phyloP scores from a whole-genome alignment of 257 asterid species.

The Perilla frutescens region DNA sequence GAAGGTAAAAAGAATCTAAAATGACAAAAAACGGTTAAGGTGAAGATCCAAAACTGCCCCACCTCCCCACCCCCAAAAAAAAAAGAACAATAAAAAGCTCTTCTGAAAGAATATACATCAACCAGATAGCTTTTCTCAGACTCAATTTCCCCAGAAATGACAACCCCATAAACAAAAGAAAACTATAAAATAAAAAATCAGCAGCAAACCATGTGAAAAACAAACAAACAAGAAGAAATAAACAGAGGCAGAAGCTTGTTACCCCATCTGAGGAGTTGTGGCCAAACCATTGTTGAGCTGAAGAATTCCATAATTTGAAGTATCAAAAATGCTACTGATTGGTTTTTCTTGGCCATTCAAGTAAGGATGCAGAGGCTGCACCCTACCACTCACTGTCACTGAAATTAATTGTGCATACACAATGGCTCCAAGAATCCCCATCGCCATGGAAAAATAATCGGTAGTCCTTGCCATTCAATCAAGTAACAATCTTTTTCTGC shows the following conservation, averaged over 20 bases:
- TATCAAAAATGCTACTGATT: conserved; percentile 61
- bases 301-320: conserved; percentile 78
- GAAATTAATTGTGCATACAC: conserved; percentile 45
- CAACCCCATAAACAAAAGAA: conserved; percentile 20
- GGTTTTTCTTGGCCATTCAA: conserved; percentile 48
- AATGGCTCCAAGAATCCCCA: conserved; percentile 39
- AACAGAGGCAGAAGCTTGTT: conserved; percentile 19
- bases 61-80: not conserved
- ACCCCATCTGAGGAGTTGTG: conserved; percentile 94
- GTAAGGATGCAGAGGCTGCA: conserved; percentile 65
- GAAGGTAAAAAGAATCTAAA: conserved; percentile 5
- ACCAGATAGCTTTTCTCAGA: not conserved
- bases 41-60: not conserved
- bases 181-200: not conserved
- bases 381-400: conserved; percentile 43
- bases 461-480: conserved; percentile 39
- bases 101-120: conserved; percentile 14
- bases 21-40: not conserved
- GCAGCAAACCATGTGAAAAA: not conserved
- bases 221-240: not conserved
- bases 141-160: conserved; percentile 6
- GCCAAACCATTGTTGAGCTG: conserved; percentile 86
- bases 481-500: conserved; percentile 24
- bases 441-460: conserved; percentile 31
- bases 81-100: not conserved